Percentiles rank a stretch among this genome's conserved stretches.
These are phyloP conservation scores for Colletotrichum scovillei DNA, from an alignment of 2,329 filamentous ascomycete species.

Conservation along the genomic window DNA sequence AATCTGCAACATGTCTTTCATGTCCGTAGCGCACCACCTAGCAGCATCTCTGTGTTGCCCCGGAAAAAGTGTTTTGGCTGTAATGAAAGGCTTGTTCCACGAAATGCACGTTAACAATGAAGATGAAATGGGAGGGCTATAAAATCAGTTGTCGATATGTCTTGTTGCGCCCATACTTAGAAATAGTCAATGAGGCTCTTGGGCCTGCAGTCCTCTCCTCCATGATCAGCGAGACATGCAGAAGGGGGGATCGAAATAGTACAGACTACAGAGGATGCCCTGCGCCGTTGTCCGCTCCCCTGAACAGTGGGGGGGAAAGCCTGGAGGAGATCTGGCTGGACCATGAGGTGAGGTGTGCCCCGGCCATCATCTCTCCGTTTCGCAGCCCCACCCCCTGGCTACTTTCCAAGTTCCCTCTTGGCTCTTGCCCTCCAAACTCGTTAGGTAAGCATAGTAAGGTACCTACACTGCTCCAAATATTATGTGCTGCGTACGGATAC, in stretches of 20 bases:
- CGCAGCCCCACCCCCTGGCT: neutral
- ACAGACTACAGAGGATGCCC: neutral
- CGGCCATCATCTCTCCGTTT: neutral
- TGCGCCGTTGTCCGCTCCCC: neutral
- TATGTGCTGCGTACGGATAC: neutral
- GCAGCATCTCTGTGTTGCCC: slow-evolving; percentile 7
- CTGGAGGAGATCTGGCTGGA: slow-evolving; percentile 1
- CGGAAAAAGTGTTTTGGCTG: neutral
- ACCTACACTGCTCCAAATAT: too few species aligned
- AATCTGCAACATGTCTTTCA: slow-evolving; percentile 34
- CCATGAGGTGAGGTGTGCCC: neutral
- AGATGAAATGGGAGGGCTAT: neutral
- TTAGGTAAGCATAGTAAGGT: too few species aligned
- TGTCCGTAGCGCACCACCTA: slow-evolving; percentile 12
- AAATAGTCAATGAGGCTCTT: neutral
- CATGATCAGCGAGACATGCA: neutral
- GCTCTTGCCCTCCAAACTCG: neutral
- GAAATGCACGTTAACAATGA: neutral
- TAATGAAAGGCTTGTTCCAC: neutral
- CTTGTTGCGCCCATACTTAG: too few species aligned
- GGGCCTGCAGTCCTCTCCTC: neutral
- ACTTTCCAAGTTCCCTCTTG: neutral
- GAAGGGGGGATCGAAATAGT: neutral
- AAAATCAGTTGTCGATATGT: neutral
- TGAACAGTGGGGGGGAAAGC: neutral